These are phyloP conservation scores for Malania oleifera DNA, from an alignment of 164 flowering plant genomes.

Conservation along the genomic window DNA sequence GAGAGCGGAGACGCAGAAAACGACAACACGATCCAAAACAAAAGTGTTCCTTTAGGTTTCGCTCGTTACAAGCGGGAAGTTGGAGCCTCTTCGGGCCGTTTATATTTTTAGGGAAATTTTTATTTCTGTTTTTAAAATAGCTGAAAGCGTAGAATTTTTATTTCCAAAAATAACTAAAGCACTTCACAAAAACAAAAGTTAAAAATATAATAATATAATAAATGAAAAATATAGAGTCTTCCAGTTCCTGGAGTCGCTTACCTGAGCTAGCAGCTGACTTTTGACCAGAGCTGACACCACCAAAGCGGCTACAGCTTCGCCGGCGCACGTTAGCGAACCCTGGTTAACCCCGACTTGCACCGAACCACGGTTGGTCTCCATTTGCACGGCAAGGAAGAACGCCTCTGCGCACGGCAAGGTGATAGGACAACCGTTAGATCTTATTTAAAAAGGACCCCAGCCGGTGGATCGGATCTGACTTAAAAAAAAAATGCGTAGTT, in stretches of 20 bases:
- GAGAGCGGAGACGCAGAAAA: background rate
- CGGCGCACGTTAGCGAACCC: slow-evolving; percentile 28
- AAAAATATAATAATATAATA: too few species aligned
- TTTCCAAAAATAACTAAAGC: too few species aligned
- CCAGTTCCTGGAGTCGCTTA: slow-evolving; percentile 12
- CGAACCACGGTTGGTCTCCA: slow-evolving; percentile 27
- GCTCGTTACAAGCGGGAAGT: too few species aligned
- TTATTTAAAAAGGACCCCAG: background rate
- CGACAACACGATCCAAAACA: too few species aligned
- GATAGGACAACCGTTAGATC: slow-evolving; percentile 26
- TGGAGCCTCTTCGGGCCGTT: too few species aligned
- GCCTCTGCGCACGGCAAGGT: slow-evolving; percentile 6
- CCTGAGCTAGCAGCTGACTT: slow-evolving; percentile 20
- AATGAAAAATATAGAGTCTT: too few species aligned
- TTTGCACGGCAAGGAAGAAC: slow-evolving; percentile 15
- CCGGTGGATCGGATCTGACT: slow-evolving; percentile 30
- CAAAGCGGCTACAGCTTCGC: slow-evolving; percentile 17
- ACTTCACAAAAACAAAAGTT: too few species aligned
- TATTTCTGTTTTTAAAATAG: too few species aligned
- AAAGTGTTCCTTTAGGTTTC: too few species aligned
- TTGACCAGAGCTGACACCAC: slow-evolving; percentile 25
- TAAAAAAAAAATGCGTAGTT: too few species aligned
- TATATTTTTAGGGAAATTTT: too few species aligned
- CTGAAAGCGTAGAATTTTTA: too few species aligned
- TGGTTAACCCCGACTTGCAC: slow-evolving; percentile 11